Evolutionary conservation across 1,284 basidiomycete species (phyloP), one percentile per base, ranked within the genome.

Genomic region (Singerocomus inundabilis): DNA sequence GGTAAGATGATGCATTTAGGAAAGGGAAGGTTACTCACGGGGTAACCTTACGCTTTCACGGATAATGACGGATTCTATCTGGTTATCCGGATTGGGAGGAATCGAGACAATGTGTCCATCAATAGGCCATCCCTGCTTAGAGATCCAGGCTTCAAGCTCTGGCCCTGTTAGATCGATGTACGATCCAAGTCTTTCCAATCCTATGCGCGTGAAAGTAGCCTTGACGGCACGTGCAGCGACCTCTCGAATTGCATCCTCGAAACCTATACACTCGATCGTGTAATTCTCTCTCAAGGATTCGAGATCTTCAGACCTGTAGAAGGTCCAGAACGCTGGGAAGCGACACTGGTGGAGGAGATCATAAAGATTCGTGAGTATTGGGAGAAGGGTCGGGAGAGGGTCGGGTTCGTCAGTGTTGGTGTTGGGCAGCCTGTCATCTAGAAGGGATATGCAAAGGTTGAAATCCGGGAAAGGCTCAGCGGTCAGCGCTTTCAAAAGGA

Each of bases 41-140:
- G 85, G 84, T 51, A 97, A 76, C 68, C 88, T 88, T 57, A 97
- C 89, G 60, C 80, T 85, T 75, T 97, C 94, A 70, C 92, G 90
- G 38, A 96, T 89, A 35, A 96, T 82, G n/a, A 91, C 91, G 1
- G 93, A 91, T 69, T 93, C 91, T 63, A 97, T 92, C 64, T 93
- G 89, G 71, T 97, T 98, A 70, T 95, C 91, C n/a, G 88, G 88
- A 70, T 94, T 95, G 44, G 84, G 79, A 34, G 93, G 93, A 48
- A 97, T 78, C 25, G 70, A 74, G 41, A 93, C 80, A 11, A 84
- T 79, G 15, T 80, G 82, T 6, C 72, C 75, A 60, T 93, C 82
- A 31, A 86, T 58, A 36, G 73, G 74, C 95, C 94, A 98, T 18
- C 85, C 90, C 42, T 87, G 74, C 58, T 83, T 80, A 58, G 76